Evolutionary conservation across 1,284 basidiomycete genomes (phyloP).

Genomic region (Ustanciosporium gigantosporum): DNA sequence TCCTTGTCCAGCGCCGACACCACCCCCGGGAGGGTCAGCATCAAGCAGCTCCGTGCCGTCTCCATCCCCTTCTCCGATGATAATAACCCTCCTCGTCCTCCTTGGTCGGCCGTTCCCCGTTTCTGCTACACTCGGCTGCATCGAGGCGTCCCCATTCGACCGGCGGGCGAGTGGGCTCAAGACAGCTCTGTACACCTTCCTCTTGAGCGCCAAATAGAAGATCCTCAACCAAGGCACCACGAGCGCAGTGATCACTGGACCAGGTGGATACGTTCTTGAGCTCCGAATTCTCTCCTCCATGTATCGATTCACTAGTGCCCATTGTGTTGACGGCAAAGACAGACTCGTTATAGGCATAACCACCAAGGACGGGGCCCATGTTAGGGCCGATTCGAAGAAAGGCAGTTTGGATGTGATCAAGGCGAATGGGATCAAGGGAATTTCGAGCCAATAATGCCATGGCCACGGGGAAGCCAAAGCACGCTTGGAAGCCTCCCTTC

Average conservation of each 20-base stretch:
- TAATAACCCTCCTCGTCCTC: conserved; percentile 12
- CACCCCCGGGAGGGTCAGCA: too few relatives aligned
- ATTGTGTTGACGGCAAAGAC: conserved; percentile 9
- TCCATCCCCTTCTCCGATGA: conserved; percentile 26
- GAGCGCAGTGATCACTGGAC: conserved; percentile 41
- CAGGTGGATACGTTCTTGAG: conserved; percentile 37
- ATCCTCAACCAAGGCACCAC: conserved; percentile 52
- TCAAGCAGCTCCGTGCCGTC: not conserved
- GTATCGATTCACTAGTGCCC: conserved; percentile 12
- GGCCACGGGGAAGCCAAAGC: conserved; percentile 46
- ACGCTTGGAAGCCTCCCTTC: conserved; percentile 32
- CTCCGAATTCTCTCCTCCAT: conserved; percentile 8
- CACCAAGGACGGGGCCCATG: conserved; percentile 49
- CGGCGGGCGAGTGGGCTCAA: conserved; percentile 24
- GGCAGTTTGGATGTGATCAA: conserved; percentile 45
- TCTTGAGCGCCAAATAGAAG: conserved; percentile 47
- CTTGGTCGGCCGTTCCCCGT: not conserved
- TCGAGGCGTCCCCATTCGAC: not conserved
- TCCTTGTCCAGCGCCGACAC: not conserved
- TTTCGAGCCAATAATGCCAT: conserved; percentile 54
- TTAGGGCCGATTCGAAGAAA: conserved; percentile 46
- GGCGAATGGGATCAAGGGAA: conserved; percentile 56
- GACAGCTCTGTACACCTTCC: conserved; percentile 32
- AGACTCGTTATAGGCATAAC: conserved; percentile 38
- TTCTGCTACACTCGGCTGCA: not conserved